Percentiles rank a stretch among this genome's conserved stretches.
Evolutionary conservation across 345 rosid species (phyloP).

Genomic region (Eucalyptus brandiana): DNA sequence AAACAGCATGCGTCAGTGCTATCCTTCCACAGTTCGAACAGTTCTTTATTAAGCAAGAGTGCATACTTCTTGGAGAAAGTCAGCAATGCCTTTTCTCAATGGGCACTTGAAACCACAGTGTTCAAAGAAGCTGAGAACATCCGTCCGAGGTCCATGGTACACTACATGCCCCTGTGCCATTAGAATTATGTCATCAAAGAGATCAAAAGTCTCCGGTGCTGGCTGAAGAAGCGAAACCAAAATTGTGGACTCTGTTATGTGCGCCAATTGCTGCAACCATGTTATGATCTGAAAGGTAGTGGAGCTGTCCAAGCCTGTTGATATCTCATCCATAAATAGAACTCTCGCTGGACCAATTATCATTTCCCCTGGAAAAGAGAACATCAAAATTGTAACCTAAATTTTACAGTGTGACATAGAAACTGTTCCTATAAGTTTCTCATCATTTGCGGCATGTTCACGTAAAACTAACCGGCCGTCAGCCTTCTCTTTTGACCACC

Average conservation of each 20-base stretch:
- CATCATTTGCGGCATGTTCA: no score
- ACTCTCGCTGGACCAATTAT: no score
- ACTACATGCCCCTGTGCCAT: conserved; percentile 61
- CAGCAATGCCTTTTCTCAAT: conserved; percentile 53
- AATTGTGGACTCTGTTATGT: conserved; percentile 36
- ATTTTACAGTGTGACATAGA: no score
- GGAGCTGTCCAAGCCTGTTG: conserved; percentile 68
- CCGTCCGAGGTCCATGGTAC: conserved; percentile 50
- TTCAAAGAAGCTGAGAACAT: conserved; percentile 48
- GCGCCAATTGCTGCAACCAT: conserved; percentile 56
- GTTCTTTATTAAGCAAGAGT: not conserved
- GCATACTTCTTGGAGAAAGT: conserved; percentile 64
- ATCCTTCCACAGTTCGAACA: not conserved
- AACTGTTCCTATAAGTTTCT: no score
- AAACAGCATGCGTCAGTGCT: not conserved
- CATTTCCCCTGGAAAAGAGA: not conserved
- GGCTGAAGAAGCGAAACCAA: conserved; percentile 71
- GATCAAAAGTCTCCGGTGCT: conserved; percentile 66
- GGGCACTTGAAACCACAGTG: conserved; percentile 66
- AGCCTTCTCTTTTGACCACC: no score
- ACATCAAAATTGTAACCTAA: no score
- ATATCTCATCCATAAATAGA: conserved; percentile 63
- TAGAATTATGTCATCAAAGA: conserved; percentile 58
- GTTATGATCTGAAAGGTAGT: conserved; percentile 61
- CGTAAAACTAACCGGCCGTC: no score